phyloP scores from a whole-genome alignment of 768 basidiomycete species.

The Xerocomellus intermedius region DNA sequence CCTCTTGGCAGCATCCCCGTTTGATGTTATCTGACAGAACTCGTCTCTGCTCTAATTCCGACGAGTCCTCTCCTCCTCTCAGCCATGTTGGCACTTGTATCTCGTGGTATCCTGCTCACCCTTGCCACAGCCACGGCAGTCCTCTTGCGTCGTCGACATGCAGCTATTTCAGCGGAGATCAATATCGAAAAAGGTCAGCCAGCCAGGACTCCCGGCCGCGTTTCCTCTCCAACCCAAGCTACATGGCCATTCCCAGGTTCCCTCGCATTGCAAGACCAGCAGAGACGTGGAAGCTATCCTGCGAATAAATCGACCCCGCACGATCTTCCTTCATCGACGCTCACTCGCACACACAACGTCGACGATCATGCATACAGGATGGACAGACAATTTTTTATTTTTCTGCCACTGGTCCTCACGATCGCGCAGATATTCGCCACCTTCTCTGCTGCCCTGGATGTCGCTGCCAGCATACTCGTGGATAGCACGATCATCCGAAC shows the following conservation, averaged over 20 bases:
- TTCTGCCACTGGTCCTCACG: conserved; percentile 14
- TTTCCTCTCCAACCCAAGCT: conserved; percentile 30
- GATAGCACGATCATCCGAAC: not conserved
- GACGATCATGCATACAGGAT: not conserved
- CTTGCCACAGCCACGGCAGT: conserved; percentile 12
- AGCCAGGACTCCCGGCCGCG: conserved; percentile 9
- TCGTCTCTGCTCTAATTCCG: conserved; percentile 26
- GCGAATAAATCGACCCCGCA: not conserved
- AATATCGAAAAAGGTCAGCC: conserved; percentile 16
- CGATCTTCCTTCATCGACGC: conserved; percentile 2
- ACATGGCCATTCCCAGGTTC: conserved; percentile 35
- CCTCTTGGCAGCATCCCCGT: not conserved
- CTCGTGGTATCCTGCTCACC: conserved; percentile 20
- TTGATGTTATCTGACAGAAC: conserved; percentile 14
- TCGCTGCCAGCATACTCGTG: conserved; percentile 13
- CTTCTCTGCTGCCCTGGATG: conserved; percentile 23
- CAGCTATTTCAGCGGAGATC: not conserved
- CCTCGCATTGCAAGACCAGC: conserved; percentile 17
- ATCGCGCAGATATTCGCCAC: conserved; percentile 23
- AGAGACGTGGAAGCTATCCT: not conserved
- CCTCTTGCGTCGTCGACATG: conserved; percentile 3
- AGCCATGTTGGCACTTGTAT: conserved; percentile 21
- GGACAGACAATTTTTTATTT: not conserved
- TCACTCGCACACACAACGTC: not conserved
- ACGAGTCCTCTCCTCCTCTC: conserved; percentile 26